Evolutionary conservation across 495 filamentous ascomycete species (phyloP), one percentile per base, ranked within the genome.

Genomic region (Penicillium desertorum): DNA sequence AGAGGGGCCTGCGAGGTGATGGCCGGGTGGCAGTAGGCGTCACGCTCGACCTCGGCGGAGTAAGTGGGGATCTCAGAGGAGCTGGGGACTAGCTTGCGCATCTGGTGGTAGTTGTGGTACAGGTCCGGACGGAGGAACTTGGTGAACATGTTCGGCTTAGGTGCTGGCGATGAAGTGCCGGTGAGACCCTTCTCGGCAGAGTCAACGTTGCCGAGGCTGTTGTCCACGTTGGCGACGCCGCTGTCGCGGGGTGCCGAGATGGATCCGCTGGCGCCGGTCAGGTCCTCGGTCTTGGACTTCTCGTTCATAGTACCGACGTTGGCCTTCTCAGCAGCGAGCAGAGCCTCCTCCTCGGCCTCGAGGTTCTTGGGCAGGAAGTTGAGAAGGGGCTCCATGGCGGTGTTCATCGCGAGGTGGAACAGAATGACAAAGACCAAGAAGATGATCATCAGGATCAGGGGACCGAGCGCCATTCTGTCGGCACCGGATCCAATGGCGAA

Each of bases 381-480:
- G 50, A 95, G 82, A 16, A 95, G 83, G 1, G 92, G 93, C 34
- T 86, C 75, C 52, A 98, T 78, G 29, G 94, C 89, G 41, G 70
- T 69, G 77, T 92, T 91, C 56, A 98, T 82, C 6, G 86, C 85
- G 45, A 92, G 55, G 68, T 98, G 91, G 80, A 89, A 96, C 44
- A 97, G 80, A 27, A 88, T 69, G 10, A 86, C 88, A 74, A 92
- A 88, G 68, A 94, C 63, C 20, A 96, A 79, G 75, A 92, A 87
- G 57, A 89, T 73, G 58, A 94, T 79, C 86, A 94, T 92, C 57
- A 97, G 79, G 51, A 95, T 74, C 54, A 96, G 62, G 5, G 94
- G 94, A 2, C 92, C 94, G 17, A 85, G 60, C 3, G 77, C 78
- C 5, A 79, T 76, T 4, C 76, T 79, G 54, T 87, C 80, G 51